Percentiles rank a stretch among this genome's conserved stretches.
Evolutionary conservation across 1,284 basidiomycete genomes (phyloP).

Genomic region (Rhodotorula sp.): DNA sequence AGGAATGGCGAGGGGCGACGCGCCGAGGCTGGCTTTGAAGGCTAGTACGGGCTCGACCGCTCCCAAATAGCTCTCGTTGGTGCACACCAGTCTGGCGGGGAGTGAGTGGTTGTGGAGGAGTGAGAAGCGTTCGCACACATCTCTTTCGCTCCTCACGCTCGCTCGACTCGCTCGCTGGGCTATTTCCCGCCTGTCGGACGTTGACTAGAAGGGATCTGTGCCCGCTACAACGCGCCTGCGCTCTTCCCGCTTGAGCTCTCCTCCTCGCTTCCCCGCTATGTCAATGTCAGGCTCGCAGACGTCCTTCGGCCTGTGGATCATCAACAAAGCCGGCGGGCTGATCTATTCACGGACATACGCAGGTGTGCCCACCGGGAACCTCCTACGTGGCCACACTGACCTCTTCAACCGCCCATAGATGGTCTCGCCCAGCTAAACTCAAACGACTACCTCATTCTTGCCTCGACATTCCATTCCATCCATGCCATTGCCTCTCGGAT

Average conservation of each 20-base stretch:
- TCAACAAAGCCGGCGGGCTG: conserved; percentile 97
- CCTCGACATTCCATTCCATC: conserved; percentile 95
- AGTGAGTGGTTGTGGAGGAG: neutral
- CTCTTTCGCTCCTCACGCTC: neutral
- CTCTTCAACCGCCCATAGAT: conserved; percentile 56
- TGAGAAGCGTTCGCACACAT: neutral
- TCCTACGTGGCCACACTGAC: conserved; percentile 15
- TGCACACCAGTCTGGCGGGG: neutral
- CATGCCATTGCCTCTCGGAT: conserved; percentile 94
- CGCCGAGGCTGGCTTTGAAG: neutral
- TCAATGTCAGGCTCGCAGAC: conserved; percentile 55
- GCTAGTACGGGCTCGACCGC: no score
- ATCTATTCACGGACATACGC: conserved; percentile 90
- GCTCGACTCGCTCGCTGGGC: neutral
- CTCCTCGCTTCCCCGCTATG: neutral
- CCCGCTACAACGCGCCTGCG: neutral
- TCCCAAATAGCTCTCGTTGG: neutral
- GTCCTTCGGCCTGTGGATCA: conserved; percentile 84
- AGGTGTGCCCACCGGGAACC: conserved; percentile 56
- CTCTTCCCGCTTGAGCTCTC: neutral
- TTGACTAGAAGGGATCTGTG: neutral
- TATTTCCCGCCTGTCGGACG: neutral
- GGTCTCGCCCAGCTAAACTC: conserved; percentile 81
- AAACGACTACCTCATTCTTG: conserved; percentile 96
- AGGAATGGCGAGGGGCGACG: neutral